Conservation (phyloP, 305 asterid species). For the Fraxinus albicans region DNA sequence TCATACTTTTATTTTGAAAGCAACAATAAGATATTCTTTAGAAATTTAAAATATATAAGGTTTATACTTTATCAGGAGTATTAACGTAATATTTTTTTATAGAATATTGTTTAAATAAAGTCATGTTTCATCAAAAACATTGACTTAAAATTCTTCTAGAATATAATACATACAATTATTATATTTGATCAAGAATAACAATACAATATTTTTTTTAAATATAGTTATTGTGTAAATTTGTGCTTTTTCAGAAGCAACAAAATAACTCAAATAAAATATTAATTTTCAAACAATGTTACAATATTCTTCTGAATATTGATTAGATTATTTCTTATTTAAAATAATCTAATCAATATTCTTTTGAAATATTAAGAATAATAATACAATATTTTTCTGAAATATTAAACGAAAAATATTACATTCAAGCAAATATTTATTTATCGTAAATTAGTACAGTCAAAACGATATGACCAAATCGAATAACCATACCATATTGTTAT, state of each 20-base stretch:
- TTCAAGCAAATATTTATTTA: neutral
- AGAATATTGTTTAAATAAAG: neutral
- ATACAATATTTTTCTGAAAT: neutral
- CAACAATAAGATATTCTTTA: too few relatives aligned
- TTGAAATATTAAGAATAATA: neutral
- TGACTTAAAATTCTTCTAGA: neutral
- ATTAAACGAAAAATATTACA: neutral
- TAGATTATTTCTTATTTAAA: neutral
- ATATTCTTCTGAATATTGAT: neutral
- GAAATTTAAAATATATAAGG: too few relatives aligned
- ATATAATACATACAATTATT: too few relatives aligned
- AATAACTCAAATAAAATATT: neutral
- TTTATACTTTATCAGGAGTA: too few relatives aligned
- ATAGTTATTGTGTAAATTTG: neutral
- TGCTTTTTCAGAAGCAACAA: neutral
- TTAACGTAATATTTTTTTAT: too few relatives aligned
- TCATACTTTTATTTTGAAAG: too few relatives aligned
- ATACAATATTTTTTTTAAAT: too few relatives aligned
- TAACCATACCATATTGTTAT: neutral
- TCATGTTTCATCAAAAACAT: neutral
- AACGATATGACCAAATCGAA: neutral
- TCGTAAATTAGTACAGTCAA: neutral
- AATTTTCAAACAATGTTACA: neutral
- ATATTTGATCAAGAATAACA: neutral
- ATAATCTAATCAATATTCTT: too few relatives aligned